Conservation (phyloP, 208 protist species). For the Crithidia sp. region DNA sequence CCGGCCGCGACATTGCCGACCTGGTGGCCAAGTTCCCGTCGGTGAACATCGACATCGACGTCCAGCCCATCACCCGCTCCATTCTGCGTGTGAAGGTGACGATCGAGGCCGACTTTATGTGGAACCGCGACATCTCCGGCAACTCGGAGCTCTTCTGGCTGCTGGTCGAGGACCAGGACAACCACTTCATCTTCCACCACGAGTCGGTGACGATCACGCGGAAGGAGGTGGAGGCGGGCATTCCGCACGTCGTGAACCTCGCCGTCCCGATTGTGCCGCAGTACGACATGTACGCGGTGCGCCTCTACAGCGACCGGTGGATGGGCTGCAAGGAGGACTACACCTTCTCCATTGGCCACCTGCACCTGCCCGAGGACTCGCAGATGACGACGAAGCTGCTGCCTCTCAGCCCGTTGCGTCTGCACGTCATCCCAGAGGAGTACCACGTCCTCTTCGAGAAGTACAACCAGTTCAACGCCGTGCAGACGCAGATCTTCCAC, state of each 20-base stretch:
- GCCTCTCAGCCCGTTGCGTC: slow-evolving; percentile 94
- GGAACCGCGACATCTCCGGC: slow-evolving; percentile 95
- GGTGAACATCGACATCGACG: slow-evolving; percentile 83
- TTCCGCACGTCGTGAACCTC: slow-evolving; percentile 91
- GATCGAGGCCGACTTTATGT: slow-evolving; percentile 93
- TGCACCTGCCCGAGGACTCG: slow-evolving; percentile 95
- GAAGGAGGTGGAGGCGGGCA: slow-evolving; percentile 82
- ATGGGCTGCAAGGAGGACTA: slow-evolving; percentile 89
- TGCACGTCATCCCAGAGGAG: slow-evolving; percentile 88
- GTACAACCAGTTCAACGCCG: slow-evolving; percentile 98
- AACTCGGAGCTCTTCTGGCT: slow-evolving; percentile 95
- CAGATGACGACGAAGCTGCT: slow-evolving; percentile 96
- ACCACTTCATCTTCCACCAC: slow-evolving; percentile 95
- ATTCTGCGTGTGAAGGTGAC: slow-evolving; percentile 95
- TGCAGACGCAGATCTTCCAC: slow-evolving; percentile 99
- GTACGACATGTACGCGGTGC: slow-evolving; percentile 97
- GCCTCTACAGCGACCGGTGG: slow-evolving; percentile 96
- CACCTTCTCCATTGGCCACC: slow-evolving; percentile 94
- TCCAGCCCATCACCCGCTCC: slow-evolving; percentile 98
- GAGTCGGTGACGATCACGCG: slow-evolving; percentile 81
- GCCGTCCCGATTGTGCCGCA: slow-evolving; percentile 97
- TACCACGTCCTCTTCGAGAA: slow-evolving; percentile 89
- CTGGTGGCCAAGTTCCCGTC: slow-evolving; percentile 92
- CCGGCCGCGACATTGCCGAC: slow-evolving; percentile 81
- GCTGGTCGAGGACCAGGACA: slow-evolving; percentile 97